Conservation (phyloP, 257 asterid genomes). For the Gardenia jasminoides region DNA sequence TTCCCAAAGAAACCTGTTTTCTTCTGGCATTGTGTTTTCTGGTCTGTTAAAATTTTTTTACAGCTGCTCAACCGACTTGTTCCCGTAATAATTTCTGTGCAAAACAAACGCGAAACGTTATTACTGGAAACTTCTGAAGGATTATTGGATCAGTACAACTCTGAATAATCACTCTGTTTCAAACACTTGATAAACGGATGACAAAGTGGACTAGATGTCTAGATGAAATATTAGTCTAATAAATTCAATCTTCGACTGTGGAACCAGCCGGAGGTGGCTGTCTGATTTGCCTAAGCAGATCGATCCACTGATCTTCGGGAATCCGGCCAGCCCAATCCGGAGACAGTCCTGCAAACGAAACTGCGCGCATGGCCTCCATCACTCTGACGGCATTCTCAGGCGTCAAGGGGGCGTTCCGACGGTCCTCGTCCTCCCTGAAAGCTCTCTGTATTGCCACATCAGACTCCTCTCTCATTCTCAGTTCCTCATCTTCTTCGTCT, state of each 20-base stretch:
- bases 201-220: no score
- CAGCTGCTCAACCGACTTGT: no score
- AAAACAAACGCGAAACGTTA: no score
- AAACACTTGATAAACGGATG: no score
- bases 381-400: slow-evolving; percentile 68
- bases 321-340: slow-evolving; percentile 76
- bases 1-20: no score
- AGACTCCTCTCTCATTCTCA: slow-evolving; percentile 35
- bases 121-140: no score
- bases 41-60: no score
- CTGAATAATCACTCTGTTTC: no score
- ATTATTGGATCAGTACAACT: no score
- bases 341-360: slow-evolving; percentile 59
- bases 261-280: slow-evolving; percentile 31
- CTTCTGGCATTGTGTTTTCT: no score
- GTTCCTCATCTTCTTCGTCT: slow-evolving; percentile 33
- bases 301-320: slow-evolving; percentile 73
- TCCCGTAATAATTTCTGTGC: no score
- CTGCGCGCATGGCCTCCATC: slow-evolving; percentile 73
- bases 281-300: slow-evolving; percentile 44
- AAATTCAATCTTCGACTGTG: neutral
- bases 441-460: slow-evolving; percentile 61
- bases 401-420: slow-evolving; percentile 73
- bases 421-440: slow-evolving; percentile 69
- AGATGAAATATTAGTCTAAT: no score